phyloP scores from a whole-genome alignment of 352 stramenopile genomes.

The Globisporangium canariense region DNA sequence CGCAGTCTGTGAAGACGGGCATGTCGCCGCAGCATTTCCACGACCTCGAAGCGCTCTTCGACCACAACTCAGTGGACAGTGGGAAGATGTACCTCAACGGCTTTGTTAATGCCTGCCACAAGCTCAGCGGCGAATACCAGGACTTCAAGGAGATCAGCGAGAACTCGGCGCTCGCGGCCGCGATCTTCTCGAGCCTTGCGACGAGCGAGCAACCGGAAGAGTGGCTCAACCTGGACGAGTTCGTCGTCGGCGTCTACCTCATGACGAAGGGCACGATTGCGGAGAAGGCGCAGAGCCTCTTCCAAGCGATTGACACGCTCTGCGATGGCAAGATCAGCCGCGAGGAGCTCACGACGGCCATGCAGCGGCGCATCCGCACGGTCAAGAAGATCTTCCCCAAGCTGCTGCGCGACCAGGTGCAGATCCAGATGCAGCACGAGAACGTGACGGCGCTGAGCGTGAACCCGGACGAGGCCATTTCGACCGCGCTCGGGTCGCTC shows the following conservation, averaged over 20 bases:
- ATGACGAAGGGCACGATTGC: slow-evolving; percentile 80
- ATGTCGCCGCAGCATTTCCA: slow-evolving; percentile 57
- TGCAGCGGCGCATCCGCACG: slow-evolving; percentile 64
- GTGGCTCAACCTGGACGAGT: slow-evolving; percentile 75
- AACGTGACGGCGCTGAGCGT: slow-evolving; percentile 33
- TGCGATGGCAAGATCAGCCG: slow-evolving; percentile 73
- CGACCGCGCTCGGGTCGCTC: slow-evolving; percentile 50
- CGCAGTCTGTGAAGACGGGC: slow-evolving; percentile 35
- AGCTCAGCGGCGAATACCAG: slow-evolving; percentile 53
- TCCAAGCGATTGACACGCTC: slow-evolving; percentile 64
- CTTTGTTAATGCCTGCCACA: slow-evolving; percentile 57
- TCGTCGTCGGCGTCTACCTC: slow-evolving; percentile 76
- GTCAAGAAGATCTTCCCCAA: slow-evolving; percentile 79
- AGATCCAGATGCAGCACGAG: slow-evolving; percentile 54
- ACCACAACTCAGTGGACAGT: slow-evolving; percentile 44
- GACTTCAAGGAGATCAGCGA: slow-evolving; percentile 60
- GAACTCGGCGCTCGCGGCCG: slow-evolving; percentile 58
- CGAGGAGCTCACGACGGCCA: slow-evolving; percentile 66
- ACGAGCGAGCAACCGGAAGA: slow-evolving; percentile 47
- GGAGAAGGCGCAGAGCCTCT: slow-evolving; percentile 75
- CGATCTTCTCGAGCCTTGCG: slow-evolving; percentile 76
- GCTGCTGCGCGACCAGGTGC: slow-evolving; percentile 65
- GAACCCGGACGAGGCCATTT: slow-evolving; percentile 47
- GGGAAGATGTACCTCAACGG: slow-evolving; percentile 60
- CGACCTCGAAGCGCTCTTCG: slow-evolving; percentile 45